Percentiles rank a stretch among this genome's conserved stretches.
phyloP scores from a whole-genome alignment of 305 asterid genomes.

The Fraxinus latifolia region DNA sequence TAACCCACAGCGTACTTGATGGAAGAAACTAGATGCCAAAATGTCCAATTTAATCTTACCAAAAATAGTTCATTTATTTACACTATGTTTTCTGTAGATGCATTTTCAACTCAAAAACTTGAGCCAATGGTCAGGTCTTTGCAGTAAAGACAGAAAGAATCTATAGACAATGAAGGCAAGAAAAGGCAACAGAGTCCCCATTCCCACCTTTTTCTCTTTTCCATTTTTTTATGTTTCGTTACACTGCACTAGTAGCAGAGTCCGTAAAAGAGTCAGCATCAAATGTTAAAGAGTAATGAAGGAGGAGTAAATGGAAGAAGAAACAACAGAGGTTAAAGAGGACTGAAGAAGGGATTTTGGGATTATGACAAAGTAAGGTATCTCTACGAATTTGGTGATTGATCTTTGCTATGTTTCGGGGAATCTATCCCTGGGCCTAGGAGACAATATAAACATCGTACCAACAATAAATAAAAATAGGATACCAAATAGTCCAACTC shows the following conservation, averaged over 20 bases:
- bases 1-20: neutral
- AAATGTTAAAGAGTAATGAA: neutral
- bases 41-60: neutral
- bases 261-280: neutral
- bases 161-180: neutral
- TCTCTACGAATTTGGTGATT: neutral
- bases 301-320: neutral
- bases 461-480: neutral
- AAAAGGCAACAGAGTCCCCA: neutral
- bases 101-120: neutral
- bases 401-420: neutral
- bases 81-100: neutral
- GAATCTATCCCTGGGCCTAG: neutral
- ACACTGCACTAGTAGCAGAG: neutral
- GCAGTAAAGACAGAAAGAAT: neutral
- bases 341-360: neutral
- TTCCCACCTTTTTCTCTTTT: neutral
- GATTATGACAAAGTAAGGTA: neutral
- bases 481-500: neutral
- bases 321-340: neutral
- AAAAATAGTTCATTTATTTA: neutral
- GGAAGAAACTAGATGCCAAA: neutral
- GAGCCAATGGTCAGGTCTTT: neutral
- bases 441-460: neutral
- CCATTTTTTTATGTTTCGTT: neutral